These are phyloP conservation scores for Cephaloascus albidus DNA, from an alignment of 805 yeast species.

Conservation along the genomic window DNA sequence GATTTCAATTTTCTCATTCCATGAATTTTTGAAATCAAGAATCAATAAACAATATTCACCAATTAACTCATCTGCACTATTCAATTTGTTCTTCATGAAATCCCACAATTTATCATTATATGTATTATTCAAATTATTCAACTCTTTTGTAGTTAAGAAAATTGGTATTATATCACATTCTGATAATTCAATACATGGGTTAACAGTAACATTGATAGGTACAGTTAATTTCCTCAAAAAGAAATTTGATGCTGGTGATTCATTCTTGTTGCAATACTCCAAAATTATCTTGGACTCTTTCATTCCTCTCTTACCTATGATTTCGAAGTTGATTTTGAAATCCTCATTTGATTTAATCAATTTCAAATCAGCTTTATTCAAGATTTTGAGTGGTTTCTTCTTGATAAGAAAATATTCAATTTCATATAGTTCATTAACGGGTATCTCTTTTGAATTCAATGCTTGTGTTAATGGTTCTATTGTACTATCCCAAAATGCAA, in stretches of 20 bases:
- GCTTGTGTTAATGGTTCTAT: conserved; percentile 53
- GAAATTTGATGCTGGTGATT: conserved; percentile 9
- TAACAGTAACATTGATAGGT: conserved; percentile 63
- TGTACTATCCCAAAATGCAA: conserved; percentile 67
- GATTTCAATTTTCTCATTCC: conserved; percentile 48
- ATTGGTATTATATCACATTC: conserved; percentile 70
- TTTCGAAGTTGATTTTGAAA: conserved; percentile 42
- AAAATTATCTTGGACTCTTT: conserved; percentile 53
- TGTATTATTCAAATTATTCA: neutral
- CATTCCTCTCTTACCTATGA: conserved; percentile 69
- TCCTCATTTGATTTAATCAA: conserved; percentile 29
- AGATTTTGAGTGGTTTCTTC: conserved; percentile 46
- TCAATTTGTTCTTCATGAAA: conserved; percentile 9
- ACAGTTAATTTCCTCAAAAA: conserved; percentile 50
- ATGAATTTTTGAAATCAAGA: conserved; percentile 73
- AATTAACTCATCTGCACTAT: conserved; percentile 13
- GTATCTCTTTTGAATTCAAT: conserved; percentile 34
- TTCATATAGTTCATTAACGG: conserved; percentile 63
- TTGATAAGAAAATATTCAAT: conserved; percentile 58
- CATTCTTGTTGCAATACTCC: conserved; percentile 43
- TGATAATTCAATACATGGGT: conserved; percentile 64
- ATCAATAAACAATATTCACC: conserved; percentile 55
- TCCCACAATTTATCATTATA: conserved; percentile 11
- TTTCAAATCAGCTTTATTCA: conserved; percentile 34
- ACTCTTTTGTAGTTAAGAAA: conserved; percentile 10